phyloP scores from a whole-genome alignment of 176 grass and related monocot genomes.

The sorghum (Sorghum bicolor) region DNA sequence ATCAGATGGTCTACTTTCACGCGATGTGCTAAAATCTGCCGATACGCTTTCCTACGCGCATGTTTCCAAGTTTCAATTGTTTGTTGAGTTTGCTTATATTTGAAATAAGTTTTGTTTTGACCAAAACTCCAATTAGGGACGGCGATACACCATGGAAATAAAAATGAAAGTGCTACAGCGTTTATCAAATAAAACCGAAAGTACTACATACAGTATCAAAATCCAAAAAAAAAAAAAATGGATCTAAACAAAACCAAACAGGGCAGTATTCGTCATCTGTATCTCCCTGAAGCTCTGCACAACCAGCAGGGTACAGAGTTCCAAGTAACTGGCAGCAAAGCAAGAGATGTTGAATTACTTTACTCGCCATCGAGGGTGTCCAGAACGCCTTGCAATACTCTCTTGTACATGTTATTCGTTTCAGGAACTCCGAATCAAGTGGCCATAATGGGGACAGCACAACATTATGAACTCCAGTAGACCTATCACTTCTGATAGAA shows the following conservation, averaged over 20 bases:
- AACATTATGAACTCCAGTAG: constrained; percentile 40
- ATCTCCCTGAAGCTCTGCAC: constrained; percentile 12
- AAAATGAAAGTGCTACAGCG: too few species aligned
- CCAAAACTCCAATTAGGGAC: too few species aligned
- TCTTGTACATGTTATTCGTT: constrained; percentile 74
- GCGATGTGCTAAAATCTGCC: neutral
- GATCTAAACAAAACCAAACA: too few species aligned
- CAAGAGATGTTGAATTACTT: constrained; percentile 29
- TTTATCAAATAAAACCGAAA: too few species aligned
- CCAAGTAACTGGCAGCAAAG: constrained; percentile 1
- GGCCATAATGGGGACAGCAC: constrained; percentile 54
- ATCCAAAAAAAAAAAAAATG: too few species aligned
- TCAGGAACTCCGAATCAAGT: constrained; percentile 84
- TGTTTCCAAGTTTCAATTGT: neutral
- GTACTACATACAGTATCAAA: too few species aligned
- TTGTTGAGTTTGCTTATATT: too few species aligned
- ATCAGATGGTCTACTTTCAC: neutral
- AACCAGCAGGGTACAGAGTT: constrained; percentile 10
- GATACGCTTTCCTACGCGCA: neutral
- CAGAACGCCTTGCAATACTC: constrained; percentile 64
- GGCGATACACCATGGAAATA: too few species aligned
- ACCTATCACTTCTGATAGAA: constrained; percentile 34
- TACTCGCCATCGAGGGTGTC: constrained; percentile 17
- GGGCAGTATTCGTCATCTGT: neutral
- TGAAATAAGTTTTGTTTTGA: too few species aligned